Evolutionary conservation across 371 early-diverging fungal species (phyloP).

Genomic region (Mucor ambiguus): DNA sequence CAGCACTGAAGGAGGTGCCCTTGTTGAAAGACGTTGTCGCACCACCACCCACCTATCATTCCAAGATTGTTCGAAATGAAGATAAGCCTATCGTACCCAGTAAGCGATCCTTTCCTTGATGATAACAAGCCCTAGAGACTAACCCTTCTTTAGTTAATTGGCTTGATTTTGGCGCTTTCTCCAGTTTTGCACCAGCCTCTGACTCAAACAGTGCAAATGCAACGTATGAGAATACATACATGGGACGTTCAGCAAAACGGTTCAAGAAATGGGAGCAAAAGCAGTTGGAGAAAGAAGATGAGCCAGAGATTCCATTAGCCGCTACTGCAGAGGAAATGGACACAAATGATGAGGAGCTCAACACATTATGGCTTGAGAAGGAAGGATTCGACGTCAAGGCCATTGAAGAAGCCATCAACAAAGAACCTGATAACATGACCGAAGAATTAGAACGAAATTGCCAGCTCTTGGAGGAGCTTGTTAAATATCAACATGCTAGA

Average conservation of each 20-base stretch:
- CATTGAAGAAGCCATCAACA: constrained; percentile 30
- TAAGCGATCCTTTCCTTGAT: constrained; percentile 8
- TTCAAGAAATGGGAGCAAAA: constrained; percentile 17
- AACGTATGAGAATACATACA: constrained; percentile 47
- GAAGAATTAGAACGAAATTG: constrained; percentile 39
- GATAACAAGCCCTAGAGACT: too few species aligned
- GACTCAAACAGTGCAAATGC: constrained; percentile 52
- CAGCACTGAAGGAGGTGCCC: constrained; percentile 22
- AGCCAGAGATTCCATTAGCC: neutral
- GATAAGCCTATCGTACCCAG: constrained; percentile 40
- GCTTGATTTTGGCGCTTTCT: constrained; percentile 55
- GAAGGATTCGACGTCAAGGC: constrained; percentile 44
- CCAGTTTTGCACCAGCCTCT: constrained; percentile 52
- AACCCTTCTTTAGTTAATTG: constrained; percentile 38
- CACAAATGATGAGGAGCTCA: constrained; percentile 22
- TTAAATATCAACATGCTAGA: constrained; percentile 42
- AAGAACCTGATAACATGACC: constrained; percentile 10
- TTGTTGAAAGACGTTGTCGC: constrained; percentile 35
- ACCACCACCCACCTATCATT: constrained; percentile 34
- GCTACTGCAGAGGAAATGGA: constrained; percentile 3
- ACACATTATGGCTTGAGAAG: constrained; percentile 40
- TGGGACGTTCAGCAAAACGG: constrained; percentile 44
- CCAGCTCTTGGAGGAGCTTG: constrained; percentile 31
- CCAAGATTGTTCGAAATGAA: constrained; percentile 36
- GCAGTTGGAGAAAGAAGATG: neutral